Conservation (phyloP, 441 rosid genomes). For the Manihot esculenta region DNA sequence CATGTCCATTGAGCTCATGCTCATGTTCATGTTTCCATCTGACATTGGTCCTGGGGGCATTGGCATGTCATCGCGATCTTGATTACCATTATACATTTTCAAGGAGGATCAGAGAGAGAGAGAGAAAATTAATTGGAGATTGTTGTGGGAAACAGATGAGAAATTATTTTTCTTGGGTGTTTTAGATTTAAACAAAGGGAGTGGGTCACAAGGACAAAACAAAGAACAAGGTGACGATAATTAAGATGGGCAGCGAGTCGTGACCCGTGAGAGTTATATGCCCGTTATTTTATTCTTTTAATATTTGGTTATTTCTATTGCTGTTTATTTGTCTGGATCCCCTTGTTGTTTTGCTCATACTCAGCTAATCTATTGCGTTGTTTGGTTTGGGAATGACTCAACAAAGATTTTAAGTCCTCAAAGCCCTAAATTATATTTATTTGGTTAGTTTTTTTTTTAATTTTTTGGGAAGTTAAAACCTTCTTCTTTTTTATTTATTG, state of each 20-base stretch:
- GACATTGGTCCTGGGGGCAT: conserved; percentile 25
- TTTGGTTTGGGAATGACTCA: too few relatives aligned
- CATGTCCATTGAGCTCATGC: conserved; percentile 22
- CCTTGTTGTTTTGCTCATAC: background rate
- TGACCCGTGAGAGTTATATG: background rate
- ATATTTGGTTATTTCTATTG: too few relatives aligned
- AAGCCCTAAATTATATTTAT: too few relatives aligned
- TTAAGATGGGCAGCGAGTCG: too few relatives aligned
- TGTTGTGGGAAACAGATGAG: background rate
- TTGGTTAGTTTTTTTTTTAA: too few relatives aligned
- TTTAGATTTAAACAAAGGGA: conserved; percentile 8
- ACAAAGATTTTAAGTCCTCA: too few relatives aligned
- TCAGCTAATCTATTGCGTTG: too few relatives aligned
- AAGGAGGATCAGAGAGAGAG: background rate
- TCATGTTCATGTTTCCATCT: conserved; percentile 26
- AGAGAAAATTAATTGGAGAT: background rate
- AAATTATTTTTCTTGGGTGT: conserved; percentile 4
- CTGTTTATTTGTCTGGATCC: background rate
- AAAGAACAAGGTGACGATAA: too few relatives aligned
- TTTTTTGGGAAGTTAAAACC: too few relatives aligned
- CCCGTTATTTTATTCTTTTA: background rate
- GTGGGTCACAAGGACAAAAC: background rate
- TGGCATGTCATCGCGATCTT: conserved; percentile 8
- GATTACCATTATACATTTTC: background rate
- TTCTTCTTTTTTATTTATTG: too few relatives aligned